Base-by-base conservation (phyloP, 1,284 basidiomycete species). In the Pseudozyma sp. region DNA sequence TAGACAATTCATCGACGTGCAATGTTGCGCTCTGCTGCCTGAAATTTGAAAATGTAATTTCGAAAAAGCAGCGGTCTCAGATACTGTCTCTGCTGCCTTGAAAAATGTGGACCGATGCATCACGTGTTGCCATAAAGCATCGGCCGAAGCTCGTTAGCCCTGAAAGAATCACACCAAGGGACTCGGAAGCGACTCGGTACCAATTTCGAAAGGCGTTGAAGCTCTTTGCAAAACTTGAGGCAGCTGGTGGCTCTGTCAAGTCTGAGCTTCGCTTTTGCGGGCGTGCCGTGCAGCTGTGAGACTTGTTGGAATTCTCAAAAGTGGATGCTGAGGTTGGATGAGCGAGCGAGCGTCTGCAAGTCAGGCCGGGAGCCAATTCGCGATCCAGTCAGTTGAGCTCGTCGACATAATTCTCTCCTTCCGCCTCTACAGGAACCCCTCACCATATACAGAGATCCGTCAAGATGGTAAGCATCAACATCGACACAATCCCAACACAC, bases 401-500 rank as follows among this genome's bases (percentile, higher is more conserved):
- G 62, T 69, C 66, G 39, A 60, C 59, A 59, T 69, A 59, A 52
- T 47, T 40, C 56, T 55, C 59, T 65, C 56, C 71, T 66, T 66
- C 55, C 48, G 57, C 39, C 59, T 50, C 66, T 69, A 59, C 59
- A 69, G 66, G 70, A 68, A 73, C 70, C 44, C 71, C 71, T 74
- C 71, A 69, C 62, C 58, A 65, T 38, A 74, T 40, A 70, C 58
- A 72, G 51, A 72, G 65, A 76, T 76, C 74, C 70, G 60, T 73
- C 74, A 76, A 76, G 70, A 76, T 76, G 74, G 74, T 76, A 72
- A 76, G 74, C 66, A 72, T 71, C 58, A 71, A 21, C 47, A 63
- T 8, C 51, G 44, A 50, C 50, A 50, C 12, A 36, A 21, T 47
- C 5, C 45, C 60, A 47, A 43, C 45, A 35, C 34, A 47, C 18